phyloP scores from a whole-genome alignment of 73 alveolate species.

The Tetrahymena thermophila region DNA sequence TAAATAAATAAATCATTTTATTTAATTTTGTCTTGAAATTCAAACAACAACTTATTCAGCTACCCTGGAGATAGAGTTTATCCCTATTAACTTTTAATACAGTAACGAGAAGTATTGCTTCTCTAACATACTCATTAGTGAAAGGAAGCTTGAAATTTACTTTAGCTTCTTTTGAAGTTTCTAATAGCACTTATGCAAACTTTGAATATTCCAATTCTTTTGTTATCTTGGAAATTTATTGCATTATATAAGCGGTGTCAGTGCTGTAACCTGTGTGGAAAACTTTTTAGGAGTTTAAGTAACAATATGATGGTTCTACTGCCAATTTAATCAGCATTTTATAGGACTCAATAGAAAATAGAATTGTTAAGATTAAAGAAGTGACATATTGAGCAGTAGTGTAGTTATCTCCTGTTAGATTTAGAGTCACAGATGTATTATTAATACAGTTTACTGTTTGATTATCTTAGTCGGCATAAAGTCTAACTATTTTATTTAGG shows the following conservation, averaged over 20 bases:
- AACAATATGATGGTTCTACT: not conserved
- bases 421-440: not conserved
- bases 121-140: not conserved
- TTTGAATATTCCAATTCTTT: not conserved
- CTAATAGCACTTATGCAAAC: not conserved
- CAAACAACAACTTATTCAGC: not conserved
- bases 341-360: not conserved
- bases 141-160: not conserved
- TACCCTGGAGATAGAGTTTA: not conserved
- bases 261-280: not conserved
- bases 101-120: not conserved
- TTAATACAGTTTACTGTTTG: not conserved
- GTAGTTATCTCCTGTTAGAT: not conserved
- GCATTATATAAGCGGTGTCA: not conserved
- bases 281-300: not conserved
- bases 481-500: not conserved
- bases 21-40: too few relatives aligned
- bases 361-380: not conserved
- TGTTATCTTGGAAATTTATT: not conserved
- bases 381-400: not conserved
- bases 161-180: not conserved
- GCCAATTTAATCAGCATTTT: not conserved
- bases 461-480: not conserved
- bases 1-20: too few relatives aligned
- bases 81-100: not conserved